Conservation (phyloP, 2,329 filamentous ascomycete species). For the Metarhizium album region DNA sequence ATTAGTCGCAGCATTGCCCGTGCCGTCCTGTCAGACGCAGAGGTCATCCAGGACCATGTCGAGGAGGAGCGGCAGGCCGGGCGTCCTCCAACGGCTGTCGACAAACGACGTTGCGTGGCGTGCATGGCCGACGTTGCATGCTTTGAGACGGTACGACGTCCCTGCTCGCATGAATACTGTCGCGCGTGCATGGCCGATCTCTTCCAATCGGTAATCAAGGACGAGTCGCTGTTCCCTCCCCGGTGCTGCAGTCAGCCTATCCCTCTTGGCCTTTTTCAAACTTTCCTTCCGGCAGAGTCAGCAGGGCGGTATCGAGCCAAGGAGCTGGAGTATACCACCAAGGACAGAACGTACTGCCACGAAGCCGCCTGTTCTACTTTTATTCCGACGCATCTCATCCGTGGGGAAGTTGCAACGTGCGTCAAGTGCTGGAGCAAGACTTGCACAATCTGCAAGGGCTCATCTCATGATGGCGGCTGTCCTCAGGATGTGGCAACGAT, state of each 20-base stretch:
- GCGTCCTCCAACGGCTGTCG: background rate
- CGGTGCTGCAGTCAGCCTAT: conserved; percentile 38
- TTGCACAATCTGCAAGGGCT: conserved; percentile 39
- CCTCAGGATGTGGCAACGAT: conserved; percentile 30
- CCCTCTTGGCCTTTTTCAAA: conserved; percentile 19
- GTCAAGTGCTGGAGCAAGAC: conserved; percentile 30
- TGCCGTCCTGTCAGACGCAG: conserved; percentile 8
- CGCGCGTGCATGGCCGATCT: conserved; percentile 32
- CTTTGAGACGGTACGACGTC: background rate
- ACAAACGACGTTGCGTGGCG: background rate
- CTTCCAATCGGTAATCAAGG: conserved; percentile 30
- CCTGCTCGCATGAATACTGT: conserved; percentile 38
- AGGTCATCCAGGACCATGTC: conserved; percentile 2
- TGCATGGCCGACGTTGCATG: background rate
- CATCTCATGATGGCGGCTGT: conserved; percentile 35
- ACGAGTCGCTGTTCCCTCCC: conserved; percentile 45
- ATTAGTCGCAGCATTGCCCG: conserved; percentile 12
- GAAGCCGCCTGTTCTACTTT: conserved; percentile 32
- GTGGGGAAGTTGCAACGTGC: conserved; percentile 28
- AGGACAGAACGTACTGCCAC: conserved; percentile 41
- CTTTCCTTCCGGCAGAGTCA: conserved; percentile 26
- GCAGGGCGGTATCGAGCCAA: conserved; percentile 29
- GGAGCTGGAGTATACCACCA: conserved; percentile 35
- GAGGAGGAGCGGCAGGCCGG: too few species aligned
- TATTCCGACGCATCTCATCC: conserved; percentile 25